Evolutionary conservation across 345 rosid genomes (phyloP).

Genomic region (Geranium brycei): DNA sequence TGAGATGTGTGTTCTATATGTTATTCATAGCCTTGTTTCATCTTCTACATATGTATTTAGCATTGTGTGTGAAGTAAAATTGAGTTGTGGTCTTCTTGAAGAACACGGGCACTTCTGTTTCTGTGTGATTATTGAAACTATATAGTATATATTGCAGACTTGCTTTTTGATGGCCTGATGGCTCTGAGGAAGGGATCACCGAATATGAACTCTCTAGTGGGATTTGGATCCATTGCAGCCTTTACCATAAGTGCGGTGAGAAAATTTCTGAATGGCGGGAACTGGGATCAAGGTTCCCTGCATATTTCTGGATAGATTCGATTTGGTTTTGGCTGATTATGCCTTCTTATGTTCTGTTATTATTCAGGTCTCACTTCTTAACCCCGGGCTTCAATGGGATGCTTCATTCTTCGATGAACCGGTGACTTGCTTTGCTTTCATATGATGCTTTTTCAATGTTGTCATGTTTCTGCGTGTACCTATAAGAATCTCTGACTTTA

Average conservation of each 20-base stretch:
- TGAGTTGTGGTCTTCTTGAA: not conserved
- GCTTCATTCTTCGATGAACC: constrained; percentile 94
- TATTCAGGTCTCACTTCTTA: constrained; percentile 57
- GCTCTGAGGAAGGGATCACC: constrained; percentile 82
- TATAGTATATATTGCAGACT: constrained; percentile 33
- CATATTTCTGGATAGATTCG: not conserved
- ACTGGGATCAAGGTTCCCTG: constrained; percentile 6
- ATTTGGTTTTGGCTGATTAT: constrained; percentile 1
- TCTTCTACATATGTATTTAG: not conserved
- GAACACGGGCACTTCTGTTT: not conserved
- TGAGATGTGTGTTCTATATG: not conserved
- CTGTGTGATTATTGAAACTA: constrained; percentile 4
- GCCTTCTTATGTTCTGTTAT: not conserved
- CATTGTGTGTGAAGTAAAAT: not conserved
- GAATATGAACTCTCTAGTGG: constrained; percentile 92
- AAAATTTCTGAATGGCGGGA: not conserved
- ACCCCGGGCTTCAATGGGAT: constrained; percentile 83
- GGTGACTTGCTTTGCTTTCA: constrained; percentile 50
- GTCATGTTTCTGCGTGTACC: too few relatives aligned
- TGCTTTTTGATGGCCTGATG: constrained; percentile 67
- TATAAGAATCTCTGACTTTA: not conserved
- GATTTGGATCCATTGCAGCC: constrained; percentile 77
- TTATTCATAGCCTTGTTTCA: not conserved
- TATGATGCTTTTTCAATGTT: constrained; percentile 8
- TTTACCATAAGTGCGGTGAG: constrained; percentile 76